phyloP scores from a whole-genome alignment of 2,329 filamentous ascomycete genomes.

The Aureobasidium subglaciale region DNA sequence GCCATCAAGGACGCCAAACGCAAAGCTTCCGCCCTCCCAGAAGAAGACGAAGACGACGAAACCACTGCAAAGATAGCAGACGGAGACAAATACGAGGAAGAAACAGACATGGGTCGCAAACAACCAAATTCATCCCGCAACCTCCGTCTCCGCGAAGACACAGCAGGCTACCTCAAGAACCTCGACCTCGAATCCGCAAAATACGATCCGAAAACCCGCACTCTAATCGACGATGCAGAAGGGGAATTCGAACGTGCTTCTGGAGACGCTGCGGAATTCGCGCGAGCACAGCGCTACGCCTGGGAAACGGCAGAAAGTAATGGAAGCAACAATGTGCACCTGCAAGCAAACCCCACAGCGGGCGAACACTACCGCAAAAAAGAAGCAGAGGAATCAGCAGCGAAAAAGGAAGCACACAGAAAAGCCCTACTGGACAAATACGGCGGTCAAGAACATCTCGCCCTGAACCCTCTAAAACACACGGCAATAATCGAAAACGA shows the following conservation, averaged over 20 bases:
- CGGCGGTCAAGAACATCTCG: slow-evolving; percentile 58
- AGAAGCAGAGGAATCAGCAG: slow-evolving; percentile 65
- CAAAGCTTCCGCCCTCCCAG: slow-evolving; percentile 23
- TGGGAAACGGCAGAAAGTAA: slow-evolving; percentile 90
- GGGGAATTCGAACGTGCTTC: slow-evolving; percentile 85
- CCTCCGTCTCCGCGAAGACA: slow-evolving; percentile 88
- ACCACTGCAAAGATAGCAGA: slow-evolving; percentile 44
- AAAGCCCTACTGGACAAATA: slow-evolving; percentile 75
- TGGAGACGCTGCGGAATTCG: slow-evolving; percentile 89
- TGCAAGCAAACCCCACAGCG: slow-evolving; percentile 94
- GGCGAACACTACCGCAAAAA: slow-evolving; percentile 79
- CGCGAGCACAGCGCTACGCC: slow-evolving; percentile 78
- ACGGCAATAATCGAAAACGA: slow-evolving; percentile 73
- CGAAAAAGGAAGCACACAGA: slow-evolving; percentile 59
- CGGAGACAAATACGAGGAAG: slow-evolving; percentile 72
- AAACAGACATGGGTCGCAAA: slow-evolving; percentile 92
- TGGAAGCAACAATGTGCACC: slow-evolving; percentile 71
- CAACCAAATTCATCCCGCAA: slow-evolving; percentile 88
- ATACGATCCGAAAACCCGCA: slow-evolving; percentile 93
- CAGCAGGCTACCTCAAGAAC: slow-evolving; percentile 91
- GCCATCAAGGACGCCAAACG: slow-evolving; percentile 50
- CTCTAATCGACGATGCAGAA: slow-evolving; percentile 86
- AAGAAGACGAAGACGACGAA: slow-evolving; percentile 30
- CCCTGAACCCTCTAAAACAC: slow-evolving; percentile 51
- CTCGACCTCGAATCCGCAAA: slow-evolving; percentile 93